Evolutionary conservation across 352 stramenopile genomes (phyloP).

Genomic region (Globisporangium splendens): DNA sequence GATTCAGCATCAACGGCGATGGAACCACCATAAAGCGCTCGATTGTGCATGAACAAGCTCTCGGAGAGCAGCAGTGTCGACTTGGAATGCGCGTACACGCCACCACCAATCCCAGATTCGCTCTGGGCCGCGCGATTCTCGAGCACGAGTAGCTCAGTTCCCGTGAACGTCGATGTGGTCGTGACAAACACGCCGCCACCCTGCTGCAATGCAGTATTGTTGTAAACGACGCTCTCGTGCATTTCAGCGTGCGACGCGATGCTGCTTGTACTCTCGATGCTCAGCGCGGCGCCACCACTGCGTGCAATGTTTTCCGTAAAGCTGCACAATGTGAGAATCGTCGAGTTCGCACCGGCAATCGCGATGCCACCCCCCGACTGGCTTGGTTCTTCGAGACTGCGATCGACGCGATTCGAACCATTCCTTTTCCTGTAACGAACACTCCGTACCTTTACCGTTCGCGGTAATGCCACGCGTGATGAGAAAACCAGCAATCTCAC

Average conservation of each 20-base stretch:
- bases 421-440: slow-evolving; percentile 26
- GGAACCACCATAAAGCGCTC: slow-evolving; percentile 23
- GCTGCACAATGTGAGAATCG: slow-evolving; percentile 15
- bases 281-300: slow-evolving; percentile 22
- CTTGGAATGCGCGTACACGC: slow-evolving; percentile 13
- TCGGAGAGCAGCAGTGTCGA: slow-evolving; percentile 11
- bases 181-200: slow-evolving; percentile 27
- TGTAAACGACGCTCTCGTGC: slow-evolving; percentile 34
- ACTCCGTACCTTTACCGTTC: slow-evolving; percentile 23
- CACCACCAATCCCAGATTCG: slow-evolving; percentile 26
- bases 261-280: slow-evolving; percentile 2
- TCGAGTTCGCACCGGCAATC: slow-evolving; percentile 13
- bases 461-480: slow-evolving; percentile 19
- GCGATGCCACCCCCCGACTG: slow-evolving; percentile 28
- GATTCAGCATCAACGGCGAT: slow-evolving; percentile 23
- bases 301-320: slow-evolving; percentile 25
- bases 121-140: slow-evolving; percentile 25
- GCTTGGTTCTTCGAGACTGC: slow-evolving; percentile 26
- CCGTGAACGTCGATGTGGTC: background rate
- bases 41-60: slow-evolving; percentile 34
- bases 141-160: slow-evolving; percentile 18
- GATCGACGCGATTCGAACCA: slow-evolving; percentile 14
- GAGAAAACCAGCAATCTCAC: slow-evolving; percentile 19
- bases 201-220: slow-evolving; percentile 25
- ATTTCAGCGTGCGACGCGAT: background rate